These are phyloP conservation scores for Amorphotheca resinae DNA, from an alignment of 495 filamentous ascomycete genomes.

Conservation along the genomic window DNA sequence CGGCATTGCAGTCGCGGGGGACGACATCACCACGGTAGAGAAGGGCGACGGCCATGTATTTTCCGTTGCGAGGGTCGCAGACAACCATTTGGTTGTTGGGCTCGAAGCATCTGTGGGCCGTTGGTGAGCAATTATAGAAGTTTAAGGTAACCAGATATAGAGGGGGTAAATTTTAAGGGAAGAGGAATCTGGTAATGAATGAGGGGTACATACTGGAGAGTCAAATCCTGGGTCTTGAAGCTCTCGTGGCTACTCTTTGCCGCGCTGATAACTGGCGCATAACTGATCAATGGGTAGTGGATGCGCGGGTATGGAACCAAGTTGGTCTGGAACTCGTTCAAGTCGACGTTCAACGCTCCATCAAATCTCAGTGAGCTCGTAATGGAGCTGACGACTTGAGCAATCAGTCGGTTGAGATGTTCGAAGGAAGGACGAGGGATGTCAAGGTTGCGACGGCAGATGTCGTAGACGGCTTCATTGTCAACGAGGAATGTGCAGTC, in stretches of 20 bases:
- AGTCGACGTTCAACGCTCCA: constrained; percentile 80
- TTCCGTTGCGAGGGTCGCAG: constrained; percentile 82
- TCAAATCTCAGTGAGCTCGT: constrained; percentile 85
- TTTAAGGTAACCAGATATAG: too few relatives aligned
- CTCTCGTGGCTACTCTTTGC: constrained; percentile 80
- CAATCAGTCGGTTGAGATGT: constrained; percentile 82
- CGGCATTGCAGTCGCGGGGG: constrained; percentile 69
- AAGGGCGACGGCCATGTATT: constrained; percentile 88
- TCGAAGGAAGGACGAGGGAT: constrained; percentile 78
- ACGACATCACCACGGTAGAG: constrained; percentile 86
- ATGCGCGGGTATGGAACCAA: constrained; percentile 85
- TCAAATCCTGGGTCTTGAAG: constrained; percentile 80
- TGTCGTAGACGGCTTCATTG: constrained; percentile 84
- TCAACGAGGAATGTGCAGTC: constrained; percentile 91
- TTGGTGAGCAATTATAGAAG: constrained; percentile 15
- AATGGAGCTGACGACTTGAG: constrained; percentile 85
- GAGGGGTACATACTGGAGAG: constrained; percentile 51
- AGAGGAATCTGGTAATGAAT: neutral
- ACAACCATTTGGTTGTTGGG: constrained; percentile 96
- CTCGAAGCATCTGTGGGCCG: constrained; percentile 49
- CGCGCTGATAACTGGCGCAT: constrained; percentile 73
- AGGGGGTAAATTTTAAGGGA: neutral
- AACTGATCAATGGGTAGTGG: constrained; percentile 83
- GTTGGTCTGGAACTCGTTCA: constrained; percentile 94
- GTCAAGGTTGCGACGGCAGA: constrained; percentile 79